Evolutionary conservation across 352 stramenopile species (phyloP).

Genomic region (Blastocystis sp.): DNA sequence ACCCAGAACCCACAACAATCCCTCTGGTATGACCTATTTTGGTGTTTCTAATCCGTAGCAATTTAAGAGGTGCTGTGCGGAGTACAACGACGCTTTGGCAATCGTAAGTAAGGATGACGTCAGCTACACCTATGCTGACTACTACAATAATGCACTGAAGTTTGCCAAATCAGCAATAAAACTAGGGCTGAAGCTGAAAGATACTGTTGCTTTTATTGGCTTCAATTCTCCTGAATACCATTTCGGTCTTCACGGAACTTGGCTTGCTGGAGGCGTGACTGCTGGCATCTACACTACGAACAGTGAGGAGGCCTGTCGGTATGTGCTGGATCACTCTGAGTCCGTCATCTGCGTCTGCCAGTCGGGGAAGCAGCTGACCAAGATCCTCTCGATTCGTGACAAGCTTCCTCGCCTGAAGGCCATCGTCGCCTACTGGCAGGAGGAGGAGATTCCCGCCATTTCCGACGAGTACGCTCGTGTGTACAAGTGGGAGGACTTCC

Average conservation of each 20-base stretch:
- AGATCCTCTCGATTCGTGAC: slow-evolving; percentile 72
- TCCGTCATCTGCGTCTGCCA: slow-evolving; percentile 75
- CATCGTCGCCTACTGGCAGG: slow-evolving; percentile 71
- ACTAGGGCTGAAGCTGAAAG: slow-evolving; percentile 71
- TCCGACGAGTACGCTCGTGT: slow-evolving; percentile 29
- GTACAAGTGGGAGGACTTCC: slow-evolving; percentile 66
- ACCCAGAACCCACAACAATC: slow-evolving; percentile 41
- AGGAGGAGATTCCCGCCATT: slow-evolving; percentile 67
- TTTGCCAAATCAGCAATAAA: slow-evolving; percentile 75
- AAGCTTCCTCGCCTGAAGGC: slow-evolving; percentile 73
- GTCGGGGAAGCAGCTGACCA: slow-evolving; percentile 71
- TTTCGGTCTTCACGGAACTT: slow-evolving; percentile 74
- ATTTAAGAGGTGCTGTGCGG: slow-evolving; percentile 10
- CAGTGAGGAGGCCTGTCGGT: slow-evolving; percentile 72
- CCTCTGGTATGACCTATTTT: neutral
- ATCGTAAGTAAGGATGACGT: slow-evolving; percentile 34
- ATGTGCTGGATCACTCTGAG: slow-evolving; percentile 75
- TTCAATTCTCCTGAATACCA: slow-evolving; percentile 80
- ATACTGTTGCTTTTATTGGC: slow-evolving; percentile 76
- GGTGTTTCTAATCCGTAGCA: neutral
- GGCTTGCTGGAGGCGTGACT: slow-evolving; percentile 74
- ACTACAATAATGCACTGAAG: slow-evolving; percentile 71
- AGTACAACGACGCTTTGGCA: neutral
- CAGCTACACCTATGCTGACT: slow-evolving; percentile 69
- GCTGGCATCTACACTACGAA: slow-evolving; percentile 79